Base-by-base conservation (phyloP, 192 early-diverging fungal species). In the Coemansia sp. region DNA sequence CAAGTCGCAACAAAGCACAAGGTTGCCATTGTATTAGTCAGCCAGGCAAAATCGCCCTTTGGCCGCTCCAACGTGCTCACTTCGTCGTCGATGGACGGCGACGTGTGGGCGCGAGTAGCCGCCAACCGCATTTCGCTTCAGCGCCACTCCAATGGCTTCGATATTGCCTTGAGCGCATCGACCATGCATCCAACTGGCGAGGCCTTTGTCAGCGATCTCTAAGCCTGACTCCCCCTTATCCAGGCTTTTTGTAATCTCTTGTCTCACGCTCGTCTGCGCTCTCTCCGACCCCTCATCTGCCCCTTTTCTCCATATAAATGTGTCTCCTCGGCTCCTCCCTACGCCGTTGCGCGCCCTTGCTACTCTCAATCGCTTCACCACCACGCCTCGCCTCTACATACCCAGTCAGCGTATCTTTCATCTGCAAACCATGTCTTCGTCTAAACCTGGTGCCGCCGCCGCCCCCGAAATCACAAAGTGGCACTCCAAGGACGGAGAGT, bases 401-500 rank as follows among this genome's bases (percentile, higher is more conserved):
- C 18, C 44, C 44, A 47, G 44, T 15, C 18, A 53, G 11, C 24
- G 50, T 15, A 30, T 8, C 53, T 56, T 56, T 32, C 34, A 2
- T 35, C 35, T 59, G 1, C n/a, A 11, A 24, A 0, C 16, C 29
- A 69, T 59, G 55, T 59, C 59, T 8, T 62, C 67, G 11, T 55
- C 53, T 10, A 49, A 49, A 22, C 5, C 53, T 40, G 15, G 56
- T 47, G 58, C 61, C 40, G 64, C 55, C 24, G 24, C 24, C 35
- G 53, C 4, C n/a, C 38, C 73, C 0, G 59, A 62, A 18, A 67
- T 76, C 56, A 71, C 75, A 45, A 85, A 88, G 64, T 91, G 90
- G 89, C 80, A 88, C 59, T 81, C 84, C 37, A 70, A 83, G 45
- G 89, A 94, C 58, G 94, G 94, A 68, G 90, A 93, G 69, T 96